A percentile compares a stretch with the other conserved stretches of the same genome.
Conservation (phyloP, 73 alveolate genomes). For the Paramecium sexaurelia region DNA sequence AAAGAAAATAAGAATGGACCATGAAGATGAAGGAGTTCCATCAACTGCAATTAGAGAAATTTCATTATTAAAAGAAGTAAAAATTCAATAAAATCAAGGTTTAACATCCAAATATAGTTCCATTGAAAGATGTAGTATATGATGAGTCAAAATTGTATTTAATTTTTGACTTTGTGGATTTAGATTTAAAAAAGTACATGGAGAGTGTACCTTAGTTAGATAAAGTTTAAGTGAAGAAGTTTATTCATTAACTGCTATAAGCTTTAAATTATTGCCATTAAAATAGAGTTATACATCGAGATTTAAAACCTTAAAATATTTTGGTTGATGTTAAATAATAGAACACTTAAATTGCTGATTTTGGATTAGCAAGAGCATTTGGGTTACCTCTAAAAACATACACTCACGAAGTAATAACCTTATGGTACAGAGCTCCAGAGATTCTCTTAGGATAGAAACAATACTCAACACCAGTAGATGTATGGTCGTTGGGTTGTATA, state of each 20-base stretch:
- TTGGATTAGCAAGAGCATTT: constrained; percentile 98
- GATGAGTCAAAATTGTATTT: constrained; percentile 84
- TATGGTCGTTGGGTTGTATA: constrained; percentile 94
- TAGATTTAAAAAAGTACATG: constrained; percentile 88
- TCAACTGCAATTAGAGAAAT: constrained; percentile 96
- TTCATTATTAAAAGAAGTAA: constrained; percentile 83
- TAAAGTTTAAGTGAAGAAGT: constrained; percentile 22
- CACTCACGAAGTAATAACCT: constrained; percentile 89
- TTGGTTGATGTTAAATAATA: constrained; percentile 80
- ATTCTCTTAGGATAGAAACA: constrained; percentile 82
- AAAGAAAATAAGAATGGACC: constrained; percentile 94
- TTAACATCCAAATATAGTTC: constrained; percentile 93
- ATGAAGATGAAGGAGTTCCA: constrained; percentile 98
- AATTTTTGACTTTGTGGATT: constrained; percentile 87
- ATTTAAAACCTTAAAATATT: constrained; percentile 94
- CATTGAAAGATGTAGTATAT: constrained; percentile 84
- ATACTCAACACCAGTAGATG: constrained; percentile 88
- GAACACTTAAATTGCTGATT: constrained; percentile 91
- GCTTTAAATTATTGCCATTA: constrained; percentile 92
- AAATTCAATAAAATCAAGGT: constrained; percentile 6
- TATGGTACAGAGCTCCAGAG: constrained; percentile 96
- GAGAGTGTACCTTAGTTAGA: constrained; percentile 64
- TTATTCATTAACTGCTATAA: constrained; percentile 71
- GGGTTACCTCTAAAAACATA: constrained; percentile 93
- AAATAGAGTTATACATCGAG: constrained; percentile 95